A percentile compares a stretch with the other conserved stretches of the same genome.
These are phyloP conservation scores for Purpureocillium takamizusanense DNA, from an alignment of 2,329 filamentous ascomycete species.

Conservation along the genomic window DNA sequence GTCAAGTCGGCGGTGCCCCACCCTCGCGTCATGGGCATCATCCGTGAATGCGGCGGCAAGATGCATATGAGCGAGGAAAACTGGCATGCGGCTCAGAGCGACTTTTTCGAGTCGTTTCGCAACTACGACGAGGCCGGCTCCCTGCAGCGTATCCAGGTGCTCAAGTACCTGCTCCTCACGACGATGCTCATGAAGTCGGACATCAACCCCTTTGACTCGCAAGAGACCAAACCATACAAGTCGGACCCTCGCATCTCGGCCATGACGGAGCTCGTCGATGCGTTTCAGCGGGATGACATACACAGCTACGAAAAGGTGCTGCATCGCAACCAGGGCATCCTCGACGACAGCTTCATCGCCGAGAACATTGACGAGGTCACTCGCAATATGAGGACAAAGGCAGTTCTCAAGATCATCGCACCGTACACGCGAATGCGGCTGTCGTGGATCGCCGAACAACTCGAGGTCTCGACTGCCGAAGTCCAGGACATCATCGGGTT, in stretches of 20 bases:
- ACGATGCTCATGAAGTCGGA: constrained; percentile 98
- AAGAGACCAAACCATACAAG: constrained; percentile 97
- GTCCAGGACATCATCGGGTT: constrained; percentile 95
- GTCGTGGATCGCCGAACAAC: constrained; percentile 75
- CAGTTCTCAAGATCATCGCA: constrained; percentile 83
- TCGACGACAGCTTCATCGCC: constrained; percentile 90
- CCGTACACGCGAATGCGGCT: constrained; percentile 92
- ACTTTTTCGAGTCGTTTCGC: constrained; percentile 97
- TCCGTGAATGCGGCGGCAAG: constrained; percentile 96
- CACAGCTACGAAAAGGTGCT: constrained; percentile 84
- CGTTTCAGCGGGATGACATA: constrained; percentile 93
- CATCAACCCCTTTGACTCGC: constrained; percentile 98
- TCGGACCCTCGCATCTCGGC: constrained; percentile 89
- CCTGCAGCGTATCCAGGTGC: constrained; percentile 88
- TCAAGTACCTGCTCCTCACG: constrained; percentile 92
- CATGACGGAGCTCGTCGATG: constrained; percentile 95
- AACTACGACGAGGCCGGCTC: constrained; percentile 98
- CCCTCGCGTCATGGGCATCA: constrained; percentile 98
- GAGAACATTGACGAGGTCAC: constrained; percentile 99
- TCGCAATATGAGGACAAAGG: constrained; percentile 95
- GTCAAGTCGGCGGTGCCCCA: constrained; percentile 96
- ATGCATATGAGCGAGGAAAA: constrained; percentile 99
- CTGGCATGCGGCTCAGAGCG: constrained; percentile 92
- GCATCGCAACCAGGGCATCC: constrained; percentile 77
- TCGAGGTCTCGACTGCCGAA: constrained; percentile 77